A percentile compares a stretch with the other conserved stretches of the same genome.
phyloP scores from a whole-genome alignment of 352 stramenopile species.

The Pythium apleroticum region DNA sequence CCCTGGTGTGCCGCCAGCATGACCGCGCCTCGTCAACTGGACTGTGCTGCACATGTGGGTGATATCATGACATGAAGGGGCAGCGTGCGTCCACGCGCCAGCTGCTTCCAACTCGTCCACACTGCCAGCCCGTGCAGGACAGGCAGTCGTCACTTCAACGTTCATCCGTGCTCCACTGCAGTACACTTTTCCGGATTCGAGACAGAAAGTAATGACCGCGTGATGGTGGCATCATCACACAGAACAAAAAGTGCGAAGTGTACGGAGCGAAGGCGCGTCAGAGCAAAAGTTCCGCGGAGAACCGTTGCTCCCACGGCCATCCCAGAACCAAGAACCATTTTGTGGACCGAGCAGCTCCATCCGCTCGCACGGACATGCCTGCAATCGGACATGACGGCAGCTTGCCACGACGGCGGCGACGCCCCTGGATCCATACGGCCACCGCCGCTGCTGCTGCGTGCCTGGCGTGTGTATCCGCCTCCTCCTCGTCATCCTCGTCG shows the following conservation, averaged over 20 bases:
- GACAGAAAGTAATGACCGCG: not conserved
- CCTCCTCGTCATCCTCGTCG: slow-evolving; percentile 12
- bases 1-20: not conserved
- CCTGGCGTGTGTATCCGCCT: slow-evolving; percentile 10
- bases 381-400: not conserved
- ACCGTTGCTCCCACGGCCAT: not conserved
- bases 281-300: slow-evolving; percentile 1
- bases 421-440: not conserved
- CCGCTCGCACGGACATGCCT: not conserved
- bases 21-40: not conserved
- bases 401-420: not conserved
- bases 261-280: not conserved
- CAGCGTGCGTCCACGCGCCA: not conserved
- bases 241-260: slow-evolving; percentile 1
- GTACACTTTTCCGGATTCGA: not conserved
- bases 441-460: not conserved
- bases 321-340: slow-evolving; percentile 2
- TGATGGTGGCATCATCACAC: not conserved
- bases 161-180: not conserved
- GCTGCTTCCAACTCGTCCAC: not conserved
- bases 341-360: not conserved
- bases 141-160: not conserved
- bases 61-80: slow-evolving; percentile 1
- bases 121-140: not conserved
- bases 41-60: slow-evolving; percentile 4